These are phyloP conservation scores for Hyphopichia pseudoburtonii DNA, from an alignment of 1,139 yeast species.

Conservation along the genomic window DNA sequence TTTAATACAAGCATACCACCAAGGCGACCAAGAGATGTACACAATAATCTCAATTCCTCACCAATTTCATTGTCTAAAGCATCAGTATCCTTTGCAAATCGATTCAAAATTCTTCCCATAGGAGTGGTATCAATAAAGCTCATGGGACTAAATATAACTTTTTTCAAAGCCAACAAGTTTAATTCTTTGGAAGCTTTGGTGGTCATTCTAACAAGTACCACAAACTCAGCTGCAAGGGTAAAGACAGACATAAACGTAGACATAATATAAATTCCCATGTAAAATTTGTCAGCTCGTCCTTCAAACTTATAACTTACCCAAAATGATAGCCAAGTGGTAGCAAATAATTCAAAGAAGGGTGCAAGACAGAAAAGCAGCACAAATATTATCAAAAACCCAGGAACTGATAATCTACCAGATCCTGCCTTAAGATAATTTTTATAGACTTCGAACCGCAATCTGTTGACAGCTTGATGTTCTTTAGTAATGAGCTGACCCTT, in stretches of 20 bases:
- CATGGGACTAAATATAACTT: constrained; percentile 29
- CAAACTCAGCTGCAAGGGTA: constrained; percentile 21
- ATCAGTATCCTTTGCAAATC: constrained; percentile 47
- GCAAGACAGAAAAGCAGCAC: constrained; percentile 26
- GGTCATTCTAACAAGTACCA: constrained; percentile 22
- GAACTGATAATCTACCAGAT: constrained; percentile 15
- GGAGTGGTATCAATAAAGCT: constrained; percentile 31
- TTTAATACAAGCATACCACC: constrained; percentile 28
- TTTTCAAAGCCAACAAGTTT: constrained; percentile 22
- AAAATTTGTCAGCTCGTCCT: constrained; percentile 9
- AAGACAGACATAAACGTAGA: constrained; percentile 18
- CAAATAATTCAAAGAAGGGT: constrained; percentile 11
- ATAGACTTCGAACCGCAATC: constrained; percentile 15
- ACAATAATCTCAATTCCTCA: constrained; percentile 24
- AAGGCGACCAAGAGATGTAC: constrained; percentile 24
- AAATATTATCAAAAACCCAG: constrained; percentile 17
- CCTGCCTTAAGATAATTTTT: constrained; percentile 16
- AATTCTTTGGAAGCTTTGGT: constrained; percentile 19
- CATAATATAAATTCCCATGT: constrained; percentile 15
- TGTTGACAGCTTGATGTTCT: constrained; percentile 21
- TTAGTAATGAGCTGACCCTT: constrained; percentile 10
- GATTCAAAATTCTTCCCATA: constrained; percentile 28
- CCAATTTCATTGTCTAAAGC: constrained; percentile 30
- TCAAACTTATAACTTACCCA: constrained; percentile 15
- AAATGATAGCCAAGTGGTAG: constrained; percentile 15